Percentiles rank a stretch among this genome's conserved stretches.
Conservation (phyloP, 371 early-diverging fungal species). For the Apophysomyces elegans region DNA sequence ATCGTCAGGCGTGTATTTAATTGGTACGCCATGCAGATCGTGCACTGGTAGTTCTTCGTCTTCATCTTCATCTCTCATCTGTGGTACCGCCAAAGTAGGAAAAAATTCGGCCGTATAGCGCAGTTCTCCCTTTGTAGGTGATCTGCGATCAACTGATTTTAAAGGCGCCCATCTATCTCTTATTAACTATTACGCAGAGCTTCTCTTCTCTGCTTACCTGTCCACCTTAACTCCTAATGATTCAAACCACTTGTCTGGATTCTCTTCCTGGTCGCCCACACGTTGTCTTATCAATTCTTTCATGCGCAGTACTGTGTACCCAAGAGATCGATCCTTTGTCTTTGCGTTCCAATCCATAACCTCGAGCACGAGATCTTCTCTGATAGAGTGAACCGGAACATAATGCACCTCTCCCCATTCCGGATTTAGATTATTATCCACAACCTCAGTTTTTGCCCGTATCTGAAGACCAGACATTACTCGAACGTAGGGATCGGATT, state of each 20-base stretch:
- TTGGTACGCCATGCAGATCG: conserved; percentile 31
- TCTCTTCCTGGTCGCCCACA: conserved; percentile 37
- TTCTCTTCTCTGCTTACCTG: conserved; percentile 23
- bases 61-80: conserved; percentile 16
- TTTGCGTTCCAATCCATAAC: conserved; percentile 79
- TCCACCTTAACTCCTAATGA: conserved; percentile 33
- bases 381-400: conserved; percentile 70
- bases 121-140: conserved; percentile 62
- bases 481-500: conserved; percentile 86
- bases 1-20: conserved; percentile 51
- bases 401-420: conserved; percentile 86
- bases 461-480: conserved; percentile 68
- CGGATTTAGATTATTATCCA: conserved; percentile 80
- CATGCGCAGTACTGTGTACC: conserved; percentile 56
- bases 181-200: not conserved
- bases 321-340: conserved; percentile 68
- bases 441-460: conserved; percentile 69
- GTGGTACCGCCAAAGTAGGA: conserved; percentile 63
- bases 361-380: conserved; percentile 74
- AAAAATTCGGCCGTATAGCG: conserved; percentile 70
- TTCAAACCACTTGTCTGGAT: conserved; percentile 49
- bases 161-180: conserved; percentile 66
- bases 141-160: conserved; percentile 56
- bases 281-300: conserved; percentile 51
- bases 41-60: conserved; percentile 21